Evolutionary conservation across 2,329 filamentous ascomycete genomes (phyloP).

Genomic region (Aspergillus pseudotamarii): DNA sequence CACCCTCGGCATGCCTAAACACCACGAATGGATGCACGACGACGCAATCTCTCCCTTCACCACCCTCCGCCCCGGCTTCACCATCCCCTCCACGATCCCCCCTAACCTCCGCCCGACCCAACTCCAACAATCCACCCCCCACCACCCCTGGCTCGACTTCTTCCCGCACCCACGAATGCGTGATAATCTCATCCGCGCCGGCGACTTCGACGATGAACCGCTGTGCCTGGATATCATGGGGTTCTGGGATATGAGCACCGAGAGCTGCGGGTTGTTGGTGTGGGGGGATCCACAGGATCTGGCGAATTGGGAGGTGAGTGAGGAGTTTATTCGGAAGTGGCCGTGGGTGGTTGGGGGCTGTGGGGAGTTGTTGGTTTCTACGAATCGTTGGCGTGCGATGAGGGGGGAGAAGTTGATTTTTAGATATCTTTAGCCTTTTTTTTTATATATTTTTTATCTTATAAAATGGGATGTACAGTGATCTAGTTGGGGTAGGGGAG

Average conservation of each 20-base stretch:
- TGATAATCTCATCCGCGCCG: conserved; percentile 43
- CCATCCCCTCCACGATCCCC: conserved; percentile 23
- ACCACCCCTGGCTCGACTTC: conserved; percentile 46
- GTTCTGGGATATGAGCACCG: conserved; percentile 27
- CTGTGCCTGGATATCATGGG: conserved; percentile 44
- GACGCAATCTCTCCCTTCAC: conserved; percentile 33
- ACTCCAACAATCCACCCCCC: conserved; percentile 39
- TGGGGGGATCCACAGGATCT: conserved; percentile 54
- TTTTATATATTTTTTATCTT: no score
- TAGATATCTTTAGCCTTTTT: conserved; percentile 6
- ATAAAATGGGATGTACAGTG: no score
- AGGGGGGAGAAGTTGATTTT: conserved; percentile 17
- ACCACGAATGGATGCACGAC: conserved; percentile 27
- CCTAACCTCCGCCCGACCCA: conserved; percentile 39
- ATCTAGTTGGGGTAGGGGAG: no score
- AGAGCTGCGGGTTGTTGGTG: conserved; percentile 45
- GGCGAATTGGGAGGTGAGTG: conserved; percentile 53
- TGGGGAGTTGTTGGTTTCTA: conserved; percentile 29
- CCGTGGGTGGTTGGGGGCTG: conserved; percentile 33
- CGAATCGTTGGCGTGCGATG: conserved; percentile 30
- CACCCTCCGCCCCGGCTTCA: conserved; percentile 10
- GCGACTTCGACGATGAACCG: conserved; percentile 38
- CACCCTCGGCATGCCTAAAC: conserved; percentile 25
- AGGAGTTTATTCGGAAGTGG: conserved; percentile 52
- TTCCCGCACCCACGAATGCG: conserved; percentile 40